phyloP scores from a whole-genome alignment of 169 alveolate genomes.

The Toxoplasma gondii region DNA sequence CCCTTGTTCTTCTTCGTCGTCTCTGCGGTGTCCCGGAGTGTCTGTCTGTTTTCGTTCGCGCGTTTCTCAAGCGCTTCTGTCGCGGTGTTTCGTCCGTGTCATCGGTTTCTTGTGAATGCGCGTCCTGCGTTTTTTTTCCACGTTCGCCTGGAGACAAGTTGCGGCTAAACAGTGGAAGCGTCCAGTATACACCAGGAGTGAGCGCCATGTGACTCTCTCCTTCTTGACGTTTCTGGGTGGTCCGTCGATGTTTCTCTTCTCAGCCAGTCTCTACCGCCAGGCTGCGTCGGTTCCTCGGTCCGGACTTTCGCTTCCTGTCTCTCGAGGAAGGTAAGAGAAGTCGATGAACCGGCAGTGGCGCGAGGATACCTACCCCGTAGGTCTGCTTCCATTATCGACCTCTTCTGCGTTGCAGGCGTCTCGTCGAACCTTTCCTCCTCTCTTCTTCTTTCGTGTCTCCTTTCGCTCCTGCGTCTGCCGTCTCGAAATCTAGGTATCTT shows the following conservation, averaged over 20 bases:
- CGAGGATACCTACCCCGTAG: too few relatives aligned
- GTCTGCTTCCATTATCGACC: background rate
- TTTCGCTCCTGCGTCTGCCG: too few relatives aligned
- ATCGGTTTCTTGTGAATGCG: background rate
- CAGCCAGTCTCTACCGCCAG: slow-evolving; percentile 35
- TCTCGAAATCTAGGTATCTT: too few relatives aligned
- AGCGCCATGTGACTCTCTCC: background rate
- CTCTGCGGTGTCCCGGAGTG: background rate
- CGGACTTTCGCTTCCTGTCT: background rate
- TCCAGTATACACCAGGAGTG: too few relatives aligned
- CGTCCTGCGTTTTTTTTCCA: background rate
- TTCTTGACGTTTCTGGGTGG: background rate
- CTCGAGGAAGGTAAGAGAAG: slow-evolving; percentile 2
- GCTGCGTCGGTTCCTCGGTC: slow-evolving; percentile 31
- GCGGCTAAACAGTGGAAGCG: too few relatives aligned
- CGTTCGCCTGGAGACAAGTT: too few relatives aligned
- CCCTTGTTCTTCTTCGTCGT: background rate
- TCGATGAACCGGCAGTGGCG: background rate
- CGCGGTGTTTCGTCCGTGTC: too few relatives aligned
- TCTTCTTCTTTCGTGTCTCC: background rate
- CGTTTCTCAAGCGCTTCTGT: background rate
- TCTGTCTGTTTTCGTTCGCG: background rate
- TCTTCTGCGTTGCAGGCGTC: background rate
- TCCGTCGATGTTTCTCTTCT: background rate
- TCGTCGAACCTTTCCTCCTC: background rate